Percentiles rank a stretch among this genome's conserved stretches.
These are phyloP conservation scores for Phanerodontia chrysosporium DNA, from an alignment of 768 basidiomycete species.

Conservation along the genomic window DNA sequence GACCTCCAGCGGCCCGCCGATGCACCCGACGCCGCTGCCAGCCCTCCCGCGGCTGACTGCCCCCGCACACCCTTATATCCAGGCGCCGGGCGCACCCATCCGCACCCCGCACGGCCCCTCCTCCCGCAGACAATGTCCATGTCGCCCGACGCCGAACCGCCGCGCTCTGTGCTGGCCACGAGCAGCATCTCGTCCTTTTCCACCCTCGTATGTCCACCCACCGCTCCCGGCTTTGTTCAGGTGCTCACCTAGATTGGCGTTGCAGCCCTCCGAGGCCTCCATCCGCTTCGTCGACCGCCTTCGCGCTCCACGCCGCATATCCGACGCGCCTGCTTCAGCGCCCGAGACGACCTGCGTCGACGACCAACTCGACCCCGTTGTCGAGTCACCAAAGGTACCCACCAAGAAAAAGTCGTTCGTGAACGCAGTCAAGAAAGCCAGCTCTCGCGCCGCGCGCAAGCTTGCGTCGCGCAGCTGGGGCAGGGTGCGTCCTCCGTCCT, in stretches of 20 bases:
- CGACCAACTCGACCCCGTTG: not conserved
- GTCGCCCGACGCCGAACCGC: not conserved
- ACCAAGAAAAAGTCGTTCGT: not conserved
- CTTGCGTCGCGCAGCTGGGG: not conserved
- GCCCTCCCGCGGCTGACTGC: too few species aligned
- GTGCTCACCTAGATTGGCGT: not conserved
- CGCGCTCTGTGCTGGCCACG: not conserved
- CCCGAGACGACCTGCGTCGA: not conserved
- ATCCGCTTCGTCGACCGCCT: not conserved
- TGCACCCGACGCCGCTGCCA: too few species aligned
- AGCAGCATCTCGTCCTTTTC: not conserved
- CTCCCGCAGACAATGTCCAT: not conserved
- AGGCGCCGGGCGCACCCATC: too few species aligned
- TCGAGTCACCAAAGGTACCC: not conserved
- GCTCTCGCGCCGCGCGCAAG: not conserved
- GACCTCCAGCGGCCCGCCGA: too few species aligned
- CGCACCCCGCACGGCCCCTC: too few species aligned
- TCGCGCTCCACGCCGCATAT: too few species aligned
- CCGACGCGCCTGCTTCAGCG: too few species aligned
- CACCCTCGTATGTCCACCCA: not conserved
- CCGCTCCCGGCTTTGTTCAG: too few species aligned
- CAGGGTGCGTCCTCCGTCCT: not conserved
- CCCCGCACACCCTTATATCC: too few species aligned
- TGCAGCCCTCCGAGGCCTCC: not conserved
- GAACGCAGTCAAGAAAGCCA: not conserved